Conservation (phyloP, 2,329 filamentous ascomycete genomes). For the Calonectria honghensis region DNA sequence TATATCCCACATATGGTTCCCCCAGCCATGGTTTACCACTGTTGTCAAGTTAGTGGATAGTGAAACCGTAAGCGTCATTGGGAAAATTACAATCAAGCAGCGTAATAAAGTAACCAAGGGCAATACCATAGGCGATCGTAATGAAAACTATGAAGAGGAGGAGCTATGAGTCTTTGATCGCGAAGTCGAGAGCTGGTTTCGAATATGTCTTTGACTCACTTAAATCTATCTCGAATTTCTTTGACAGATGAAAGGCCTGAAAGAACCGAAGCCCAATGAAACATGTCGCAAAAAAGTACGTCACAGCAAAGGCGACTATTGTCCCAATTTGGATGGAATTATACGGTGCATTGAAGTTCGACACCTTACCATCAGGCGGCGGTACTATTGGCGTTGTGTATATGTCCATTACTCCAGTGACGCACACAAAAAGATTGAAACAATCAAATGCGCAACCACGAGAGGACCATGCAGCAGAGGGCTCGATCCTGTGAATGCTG, state of each 20-base stretch:
- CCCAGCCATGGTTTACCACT: conserved; percentile 17
- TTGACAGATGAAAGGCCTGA: neutral
- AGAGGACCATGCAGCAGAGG: neutral
- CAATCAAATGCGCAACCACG: neutral
- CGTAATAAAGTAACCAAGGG: neutral
- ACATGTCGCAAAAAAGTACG: conserved; percentile 1
- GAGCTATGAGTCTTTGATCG: neutral
- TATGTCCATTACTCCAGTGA: neutral
- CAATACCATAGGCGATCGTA: neutral
- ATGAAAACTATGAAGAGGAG: neutral
- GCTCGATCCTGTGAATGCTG: neutral
- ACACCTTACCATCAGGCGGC: conserved; percentile 7
- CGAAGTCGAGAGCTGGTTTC: neutral
- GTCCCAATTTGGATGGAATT: conserved; percentile 19
- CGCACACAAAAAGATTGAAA: neutral
- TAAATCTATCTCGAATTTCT: conserved; percentile 7
- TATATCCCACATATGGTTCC: conserved; percentile 9
- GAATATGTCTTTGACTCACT: neutral
- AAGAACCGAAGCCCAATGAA: conserved; percentile 17
- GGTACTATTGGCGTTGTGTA: neutral
- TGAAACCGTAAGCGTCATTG: neutral
- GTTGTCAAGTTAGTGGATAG: neutral
- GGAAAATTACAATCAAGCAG: neutral
- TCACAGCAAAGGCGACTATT: conserved; percentile 16
- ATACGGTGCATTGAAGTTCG: conserved; percentile 10